Evolutionary conservation across 83 land plant species (phyloP).

Genomic region (Picea engelmannii): DNA sequence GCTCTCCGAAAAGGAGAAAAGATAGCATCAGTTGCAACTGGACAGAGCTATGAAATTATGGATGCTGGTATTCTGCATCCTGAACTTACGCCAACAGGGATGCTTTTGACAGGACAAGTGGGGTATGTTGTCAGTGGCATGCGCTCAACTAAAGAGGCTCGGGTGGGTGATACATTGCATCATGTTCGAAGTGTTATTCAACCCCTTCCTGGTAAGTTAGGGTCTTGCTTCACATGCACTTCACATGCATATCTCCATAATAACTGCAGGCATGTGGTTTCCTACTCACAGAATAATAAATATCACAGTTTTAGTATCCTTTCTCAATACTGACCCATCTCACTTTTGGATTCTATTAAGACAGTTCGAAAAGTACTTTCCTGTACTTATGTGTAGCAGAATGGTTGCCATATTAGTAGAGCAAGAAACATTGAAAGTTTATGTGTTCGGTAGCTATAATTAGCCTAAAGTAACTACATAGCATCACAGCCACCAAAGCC

Average conservation of each 20-base stretch:
- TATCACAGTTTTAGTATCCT: neutral
- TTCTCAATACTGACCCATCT: neutral
- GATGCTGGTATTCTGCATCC: constrained; percentile 98
- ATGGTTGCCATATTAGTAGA: too few species aligned
- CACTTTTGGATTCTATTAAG: too few species aligned
- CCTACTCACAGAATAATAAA: neutral
- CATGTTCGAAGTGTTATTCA: constrained; percentile 60
- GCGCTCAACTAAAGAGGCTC: constrained; percentile 98
- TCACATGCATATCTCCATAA: neutral
- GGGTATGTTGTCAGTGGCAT: constrained; percentile 95
- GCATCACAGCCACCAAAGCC: too few species aligned
- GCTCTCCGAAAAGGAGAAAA: constrained; percentile 80
- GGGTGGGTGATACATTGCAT: constrained; percentile 90
- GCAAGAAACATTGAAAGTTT: too few species aligned
- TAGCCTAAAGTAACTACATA: too few species aligned
- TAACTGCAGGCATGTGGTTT: constrained; percentile 2
- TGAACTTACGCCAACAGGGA: constrained; percentile 88
- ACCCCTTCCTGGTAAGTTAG: constrained; percentile 82
- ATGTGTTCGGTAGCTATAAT: too few species aligned
- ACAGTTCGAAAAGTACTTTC: too few species aligned
- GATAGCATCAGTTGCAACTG: constrained; percentile 89
- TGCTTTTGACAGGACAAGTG: constrained; percentile 93
- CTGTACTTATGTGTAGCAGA: too few species aligned
- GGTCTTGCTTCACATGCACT: constrained; percentile 3
- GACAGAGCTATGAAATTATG: constrained; percentile 84